A percentile compares a stretch with the other conserved stretches of the same genome.
Conservation (phyloP, 768 basidiomycete genomes). For the Dendrothele bispora region DNA sequence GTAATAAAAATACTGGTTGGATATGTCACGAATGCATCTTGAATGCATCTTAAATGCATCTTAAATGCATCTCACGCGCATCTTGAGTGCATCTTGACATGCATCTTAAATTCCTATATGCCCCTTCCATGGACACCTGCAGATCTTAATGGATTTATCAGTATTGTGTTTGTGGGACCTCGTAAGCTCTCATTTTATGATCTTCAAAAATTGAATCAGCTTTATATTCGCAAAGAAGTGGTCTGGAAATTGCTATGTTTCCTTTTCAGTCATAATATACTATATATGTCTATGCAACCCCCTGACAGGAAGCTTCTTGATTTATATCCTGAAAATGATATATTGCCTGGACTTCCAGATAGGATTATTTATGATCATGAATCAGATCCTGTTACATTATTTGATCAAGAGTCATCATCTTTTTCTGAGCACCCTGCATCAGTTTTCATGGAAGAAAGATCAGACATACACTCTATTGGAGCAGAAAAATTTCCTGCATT, state of each 20-base stretch:
- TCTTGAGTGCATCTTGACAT: too few species aligned
- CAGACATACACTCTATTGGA: too few species aligned
- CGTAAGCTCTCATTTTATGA: neutral
- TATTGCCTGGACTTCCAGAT: neutral
- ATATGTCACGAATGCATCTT: too few species aligned
- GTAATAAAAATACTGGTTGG: too few species aligned
- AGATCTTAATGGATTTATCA: neutral
- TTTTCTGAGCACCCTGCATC: neutral
- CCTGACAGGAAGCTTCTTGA: neutral
- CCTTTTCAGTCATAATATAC: neutral
- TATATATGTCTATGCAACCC: neutral
- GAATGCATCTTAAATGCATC: too few species aligned
- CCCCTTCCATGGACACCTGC: neutral
- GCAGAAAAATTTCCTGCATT: too few species aligned
- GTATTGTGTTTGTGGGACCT: neutral
- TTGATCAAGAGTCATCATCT: neutral
- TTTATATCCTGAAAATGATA: constrained; percentile 1
- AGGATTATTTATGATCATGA: constrained; percentile 1
- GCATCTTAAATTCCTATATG: neutral
- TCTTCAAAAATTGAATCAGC: neutral
- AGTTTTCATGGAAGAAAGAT: neutral
- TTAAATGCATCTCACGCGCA: too few species aligned
- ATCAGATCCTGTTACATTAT: neutral
- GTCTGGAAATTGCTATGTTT: neutral
- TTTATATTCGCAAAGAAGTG: neutral